phyloP scores from a whole-genome alignment of 768 basidiomycete genomes.

The Hypsizygus marmoreus region DNA sequence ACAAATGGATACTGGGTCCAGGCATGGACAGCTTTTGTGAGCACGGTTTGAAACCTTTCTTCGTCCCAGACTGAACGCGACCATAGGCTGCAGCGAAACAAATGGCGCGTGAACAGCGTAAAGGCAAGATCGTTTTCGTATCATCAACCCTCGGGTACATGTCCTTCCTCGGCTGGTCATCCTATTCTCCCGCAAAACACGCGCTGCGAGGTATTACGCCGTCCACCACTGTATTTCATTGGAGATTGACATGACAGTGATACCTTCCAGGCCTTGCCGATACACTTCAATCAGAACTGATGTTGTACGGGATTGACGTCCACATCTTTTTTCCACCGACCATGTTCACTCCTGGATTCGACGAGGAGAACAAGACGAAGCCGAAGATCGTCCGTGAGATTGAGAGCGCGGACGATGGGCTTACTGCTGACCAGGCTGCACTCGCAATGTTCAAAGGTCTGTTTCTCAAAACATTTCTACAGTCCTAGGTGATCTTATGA shows the following conservation, averaged over 20 bases:
- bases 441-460: conserved; percentile 58
- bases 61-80: background rate
- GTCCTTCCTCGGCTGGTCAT: conserved; percentile 74
- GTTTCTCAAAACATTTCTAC: background rate
- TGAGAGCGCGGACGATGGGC: conserved; percentile 69
- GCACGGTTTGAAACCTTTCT: conserved; percentile 9
- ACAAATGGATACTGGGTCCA: conserved; percentile 47
- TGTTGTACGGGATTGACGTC: conserved; percentile 74
- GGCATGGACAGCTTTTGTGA: conserved; percentile 57
- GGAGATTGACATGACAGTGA: background rate
- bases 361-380: conserved; percentile 75
- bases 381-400: conserved; percentile 75
- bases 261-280: conserved; percentile 72
- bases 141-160: conserved; percentile 76
- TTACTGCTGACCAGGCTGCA: conserved; percentile 67
- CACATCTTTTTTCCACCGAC: conserved; percentile 85
- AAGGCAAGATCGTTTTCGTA: conserved; percentile 76
- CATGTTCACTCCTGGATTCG: conserved; percentile 76
- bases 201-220: conserved; percentile 83
- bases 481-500: background rate
- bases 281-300: conserved; percentile 74
- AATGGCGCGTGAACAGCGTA: conserved; percentile 57
- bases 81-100: conserved; percentile 64
- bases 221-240: conserved; percentile 8
- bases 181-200: conserved; percentile 84